Percentiles rank a stretch among this genome's conserved stretches.
Evolutionary conservation across 176 grass and related monocot genomes (phyloP).

Genomic region (Elymus sibiricus): DNA sequence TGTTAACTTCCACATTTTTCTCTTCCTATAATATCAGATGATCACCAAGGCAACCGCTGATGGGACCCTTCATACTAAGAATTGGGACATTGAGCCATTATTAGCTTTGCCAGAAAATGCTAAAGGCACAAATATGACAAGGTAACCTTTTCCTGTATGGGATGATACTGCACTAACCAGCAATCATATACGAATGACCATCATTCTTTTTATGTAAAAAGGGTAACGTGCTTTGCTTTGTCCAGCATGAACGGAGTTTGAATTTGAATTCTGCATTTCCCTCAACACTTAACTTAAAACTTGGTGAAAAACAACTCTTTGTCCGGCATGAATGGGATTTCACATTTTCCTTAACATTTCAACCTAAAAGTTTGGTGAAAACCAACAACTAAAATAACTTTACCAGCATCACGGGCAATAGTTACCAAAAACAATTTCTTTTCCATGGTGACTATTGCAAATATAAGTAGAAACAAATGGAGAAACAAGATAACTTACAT

Average conservation of each 20-base stretch:
- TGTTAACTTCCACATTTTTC: constrained; percentile 18
- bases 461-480: background rate
- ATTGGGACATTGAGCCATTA: constrained; percentile 86
- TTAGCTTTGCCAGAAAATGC: constrained; percentile 52
- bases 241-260: background rate
- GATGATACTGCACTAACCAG: background rate
- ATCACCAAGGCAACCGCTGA: constrained; percentile 81
- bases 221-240: constrained; percentile 9
- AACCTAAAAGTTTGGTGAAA: background rate
- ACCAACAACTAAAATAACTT: background rate
- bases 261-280: background rate
- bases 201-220: constrained; percentile 10
- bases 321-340: background rate
- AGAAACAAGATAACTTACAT: background rate
- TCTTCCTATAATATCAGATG: constrained; percentile 41
- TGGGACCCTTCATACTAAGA: constrained; percentile 68
- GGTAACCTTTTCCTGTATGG: constrained; percentile 22
- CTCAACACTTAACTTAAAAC: background rate
- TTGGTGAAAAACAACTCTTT: background rate
- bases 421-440: background rate
- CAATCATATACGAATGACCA: background rate
- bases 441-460: background rate
- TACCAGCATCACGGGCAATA: background rate
- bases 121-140: constrained; percentile 31
- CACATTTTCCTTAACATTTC: background rate